Evolutionary conservation across 1,284 basidiomycete species (phyloP).

Genomic region (Coniophora puteana): DNA sequence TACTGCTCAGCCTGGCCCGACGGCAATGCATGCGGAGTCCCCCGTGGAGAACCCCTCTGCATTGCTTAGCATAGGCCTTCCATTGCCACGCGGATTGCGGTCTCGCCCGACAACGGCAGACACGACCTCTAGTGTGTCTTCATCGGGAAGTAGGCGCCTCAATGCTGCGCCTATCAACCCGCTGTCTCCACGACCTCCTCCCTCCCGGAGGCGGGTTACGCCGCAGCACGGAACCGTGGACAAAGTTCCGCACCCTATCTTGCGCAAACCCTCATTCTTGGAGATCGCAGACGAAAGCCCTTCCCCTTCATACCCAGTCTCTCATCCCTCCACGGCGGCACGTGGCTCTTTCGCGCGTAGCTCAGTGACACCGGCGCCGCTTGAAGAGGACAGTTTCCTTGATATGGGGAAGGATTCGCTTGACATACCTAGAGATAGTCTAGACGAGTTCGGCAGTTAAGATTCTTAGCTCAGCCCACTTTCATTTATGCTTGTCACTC

Average conservation of each 20-base stretch:
- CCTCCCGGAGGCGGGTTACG: constrained; percentile 13
- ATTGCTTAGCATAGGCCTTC: constrained; percentile 22
- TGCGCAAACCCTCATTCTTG: constrained; percentile 68
- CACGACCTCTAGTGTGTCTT: constrained; percentile 4
- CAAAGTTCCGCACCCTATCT: no score
- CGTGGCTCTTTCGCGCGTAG: constrained; percentile 14
- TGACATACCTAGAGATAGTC: no score
- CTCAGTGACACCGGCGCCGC: no score
- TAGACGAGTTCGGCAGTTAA: no score
- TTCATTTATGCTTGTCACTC: constrained; percentile 19
- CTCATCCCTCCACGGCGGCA: constrained; percentile 10
- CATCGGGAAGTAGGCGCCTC: constrained; percentile 19
- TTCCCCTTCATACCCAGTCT: constrained; percentile 6
- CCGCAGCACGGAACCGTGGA: constrained; percentile 43
- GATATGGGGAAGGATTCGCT: constrained; percentile 55
- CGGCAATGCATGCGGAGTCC: no score
- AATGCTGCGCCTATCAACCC: constrained; percentile 31
- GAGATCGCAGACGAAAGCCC: constrained; percentile 53
- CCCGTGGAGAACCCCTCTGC: no score
- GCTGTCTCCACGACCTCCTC: constrained; percentile 34
- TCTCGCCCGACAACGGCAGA: constrained; percentile 15
- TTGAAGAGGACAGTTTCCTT: constrained; percentile 55
- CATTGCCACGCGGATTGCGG: constrained; percentile 35
- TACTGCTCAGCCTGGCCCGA: constrained; percentile 21
- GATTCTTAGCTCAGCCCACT: constrained; percentile 13